Conservation (phyloP, 306 rosid species). For the Comarum palustre region DNA sequence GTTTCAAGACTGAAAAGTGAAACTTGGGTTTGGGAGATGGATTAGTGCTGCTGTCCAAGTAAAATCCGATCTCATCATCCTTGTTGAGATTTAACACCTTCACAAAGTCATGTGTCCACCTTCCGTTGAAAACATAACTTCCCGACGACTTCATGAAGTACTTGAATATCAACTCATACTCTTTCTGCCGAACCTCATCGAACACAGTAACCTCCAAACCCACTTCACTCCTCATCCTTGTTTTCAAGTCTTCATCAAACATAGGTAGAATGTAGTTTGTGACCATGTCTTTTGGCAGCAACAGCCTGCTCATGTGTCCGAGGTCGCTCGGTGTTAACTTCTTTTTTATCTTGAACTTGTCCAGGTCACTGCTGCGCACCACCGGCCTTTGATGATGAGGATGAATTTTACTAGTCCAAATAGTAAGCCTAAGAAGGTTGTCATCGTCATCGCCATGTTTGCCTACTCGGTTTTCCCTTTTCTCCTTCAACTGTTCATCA, state of each 20-base stretch:
- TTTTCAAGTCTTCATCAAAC: neutral
- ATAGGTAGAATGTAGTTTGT: neutral
- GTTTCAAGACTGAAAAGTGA: neutral
- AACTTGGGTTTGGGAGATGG: neutral
- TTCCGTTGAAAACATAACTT: neutral
- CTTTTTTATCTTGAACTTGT: neutral
- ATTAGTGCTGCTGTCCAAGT: neutral
- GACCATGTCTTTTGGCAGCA: neutral
- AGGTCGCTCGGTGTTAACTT: neutral
- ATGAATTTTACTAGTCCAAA: neutral
- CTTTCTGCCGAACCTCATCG: neutral
- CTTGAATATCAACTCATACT: neutral
- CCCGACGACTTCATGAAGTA: neutral
- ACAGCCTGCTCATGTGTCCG: neutral
- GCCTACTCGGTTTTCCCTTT: neutral
- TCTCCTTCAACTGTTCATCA: neutral
- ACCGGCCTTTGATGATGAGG: neutral
- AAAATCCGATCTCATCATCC: neutral
- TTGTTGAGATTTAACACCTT: neutral
- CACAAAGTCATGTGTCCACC: neutral
- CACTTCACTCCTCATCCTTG: neutral
- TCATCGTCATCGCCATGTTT: neutral
- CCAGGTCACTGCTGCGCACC: neutral
- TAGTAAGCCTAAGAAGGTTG: neutral
- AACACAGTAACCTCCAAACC: neutral